These are phyloP conservation scores for Rugonectria rugulosa DNA, from an alignment of 2,329 filamentous ascomycete genomes.

Conservation along the genomic window DNA sequence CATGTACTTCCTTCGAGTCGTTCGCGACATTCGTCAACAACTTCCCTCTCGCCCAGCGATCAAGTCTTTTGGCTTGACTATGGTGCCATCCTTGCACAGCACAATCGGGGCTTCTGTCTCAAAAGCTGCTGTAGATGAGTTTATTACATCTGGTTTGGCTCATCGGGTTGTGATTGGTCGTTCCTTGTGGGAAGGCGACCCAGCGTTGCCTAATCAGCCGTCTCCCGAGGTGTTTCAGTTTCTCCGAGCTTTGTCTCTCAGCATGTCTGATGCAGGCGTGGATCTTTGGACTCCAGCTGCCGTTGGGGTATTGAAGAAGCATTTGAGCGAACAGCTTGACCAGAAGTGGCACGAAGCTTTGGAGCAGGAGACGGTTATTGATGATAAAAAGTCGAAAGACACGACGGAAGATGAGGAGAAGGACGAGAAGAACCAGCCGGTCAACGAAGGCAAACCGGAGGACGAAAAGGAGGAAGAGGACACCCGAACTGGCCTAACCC, in stretches of 20 bases:
- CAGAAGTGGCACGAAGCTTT: conserved; percentile 56
- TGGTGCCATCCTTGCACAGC: conserved; percentile 71
- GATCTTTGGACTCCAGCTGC: conserved; percentile 84
- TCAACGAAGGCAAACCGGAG: conserved; percentile 16
- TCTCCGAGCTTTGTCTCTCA: conserved; percentile 67
- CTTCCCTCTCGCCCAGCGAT: conserved; percentile 63
- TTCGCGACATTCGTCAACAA: conserved; percentile 76
- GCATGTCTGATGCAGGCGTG: conserved; percentile 74
- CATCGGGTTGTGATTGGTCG: conserved; percentile 64
- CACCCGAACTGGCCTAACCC: conserved; percentile 11
- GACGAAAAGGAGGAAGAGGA: conserved; percentile 16
- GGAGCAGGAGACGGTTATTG: conserved; percentile 23
- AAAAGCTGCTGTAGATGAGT: conserved; percentile 55
- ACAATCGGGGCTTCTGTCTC: conserved; percentile 64
- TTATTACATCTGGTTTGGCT: conserved; percentile 51
- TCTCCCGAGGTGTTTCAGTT: conserved; percentile 78
- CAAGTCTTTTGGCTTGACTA: conserved; percentile 63
- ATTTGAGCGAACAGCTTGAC: conserved; percentile 60
- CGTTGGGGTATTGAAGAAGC: conserved; percentile 67
- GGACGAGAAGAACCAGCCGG: background rate
- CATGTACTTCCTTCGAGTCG: conserved; percentile 74
- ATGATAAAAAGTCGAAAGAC: conserved; percentile 19
- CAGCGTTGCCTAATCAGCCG: conserved; percentile 78
- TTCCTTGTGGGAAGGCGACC: conserved; percentile 81
- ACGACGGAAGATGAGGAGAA: conserved; percentile 19